Conservation (phyloP, 2,329 filamentous ascomycete genomes). For the Xylaria sp. region DNA sequence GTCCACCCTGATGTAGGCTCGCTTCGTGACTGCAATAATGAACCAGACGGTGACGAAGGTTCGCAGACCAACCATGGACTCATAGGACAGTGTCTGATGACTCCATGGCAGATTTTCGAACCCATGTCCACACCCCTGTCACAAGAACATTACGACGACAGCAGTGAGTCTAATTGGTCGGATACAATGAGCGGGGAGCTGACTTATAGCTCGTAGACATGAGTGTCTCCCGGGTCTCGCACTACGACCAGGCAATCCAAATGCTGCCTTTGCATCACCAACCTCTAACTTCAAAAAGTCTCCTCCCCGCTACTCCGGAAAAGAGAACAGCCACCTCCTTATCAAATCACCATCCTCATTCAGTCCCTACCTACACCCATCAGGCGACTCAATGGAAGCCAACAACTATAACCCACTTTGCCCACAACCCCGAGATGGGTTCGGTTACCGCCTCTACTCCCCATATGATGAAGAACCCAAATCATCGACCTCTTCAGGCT, state of each 20-base stretch:
- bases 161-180: conserved; percentile 41
- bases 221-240: conserved; percentile 53
- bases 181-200: conserved; percentile 32
- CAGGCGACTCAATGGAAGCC: conserved; percentile 43
- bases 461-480: conserved; percentile 48
- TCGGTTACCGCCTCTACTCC: conserved; percentile 45
- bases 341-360: conserved; percentile 44
- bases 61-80: conserved; percentile 38
- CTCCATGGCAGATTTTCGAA: conserved; percentile 40
- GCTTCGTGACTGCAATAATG: conserved; percentile 35
- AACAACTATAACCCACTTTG: conserved; percentile 52
- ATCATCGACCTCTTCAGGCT: conserved; percentile 37
- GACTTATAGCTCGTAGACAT: conserved; percentile 48
- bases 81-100: conserved; percentile 33
- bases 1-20: conserved; percentile 37
- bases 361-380: conserved; percentile 47
- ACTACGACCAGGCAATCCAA: conserved; percentile 53
- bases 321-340: conserved; percentile 49
- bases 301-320: conserved; percentile 44
- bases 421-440: conserved; percentile 48
- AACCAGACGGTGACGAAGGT: conserved; percentile 44
- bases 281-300: conserved; percentile 46
- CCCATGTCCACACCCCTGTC: conserved; percentile 32
- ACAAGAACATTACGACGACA: conserved; percentile 40
- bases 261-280: conserved; percentile 49